Evolutionary conservation across 2,329 filamentous ascomycete genomes (phyloP).

Genomic region (Penicillium oxalicum): DNA sequence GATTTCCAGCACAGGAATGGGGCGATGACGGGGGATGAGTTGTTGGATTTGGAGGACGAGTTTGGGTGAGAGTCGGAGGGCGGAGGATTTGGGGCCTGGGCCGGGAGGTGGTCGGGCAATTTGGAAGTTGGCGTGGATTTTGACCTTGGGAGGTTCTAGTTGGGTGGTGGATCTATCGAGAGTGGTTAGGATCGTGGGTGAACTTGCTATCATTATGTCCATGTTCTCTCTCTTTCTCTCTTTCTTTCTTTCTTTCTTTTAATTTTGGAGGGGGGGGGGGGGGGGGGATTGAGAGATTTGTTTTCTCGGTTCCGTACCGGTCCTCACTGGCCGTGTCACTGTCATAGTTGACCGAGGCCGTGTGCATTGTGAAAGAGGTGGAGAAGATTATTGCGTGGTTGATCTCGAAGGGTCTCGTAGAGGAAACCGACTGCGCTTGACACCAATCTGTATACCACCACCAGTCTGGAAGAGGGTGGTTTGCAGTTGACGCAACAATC

Average conservation of each 20-base stretch:
- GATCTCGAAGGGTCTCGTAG: no score
- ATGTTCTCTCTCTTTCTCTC: neutral
- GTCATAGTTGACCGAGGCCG: constrained; percentile 13
- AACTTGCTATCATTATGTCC: no score
- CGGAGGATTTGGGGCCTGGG: constrained; percentile 17
- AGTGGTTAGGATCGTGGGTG: neutral
- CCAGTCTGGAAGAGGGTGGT: no score
- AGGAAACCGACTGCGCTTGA: no score
- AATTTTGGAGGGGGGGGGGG: no score
- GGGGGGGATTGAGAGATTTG: no score
- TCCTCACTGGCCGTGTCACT: constrained; percentile 19
- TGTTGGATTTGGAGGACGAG: constrained; percentile 32
- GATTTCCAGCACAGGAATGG: constrained; percentile 27
- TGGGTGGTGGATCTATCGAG: constrained; percentile 5
- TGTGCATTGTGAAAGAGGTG: constrained; percentile 2
- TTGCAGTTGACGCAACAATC: no score
- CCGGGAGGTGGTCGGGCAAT: constrained; percentile 24
- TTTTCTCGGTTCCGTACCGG: constrained; percentile 10
- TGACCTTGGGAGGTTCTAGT: constrained; percentile 5
- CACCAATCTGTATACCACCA: no score
- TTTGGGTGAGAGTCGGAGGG: constrained; percentile 23
- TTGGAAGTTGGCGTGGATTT: constrained; percentile 24
- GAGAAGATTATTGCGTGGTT: neutral
- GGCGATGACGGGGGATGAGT: constrained; percentile 18
- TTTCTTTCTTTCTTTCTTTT: no score